Conservation (phyloP, 75 land plant genomes). For the Isoetes taiwanensis region DNA sequence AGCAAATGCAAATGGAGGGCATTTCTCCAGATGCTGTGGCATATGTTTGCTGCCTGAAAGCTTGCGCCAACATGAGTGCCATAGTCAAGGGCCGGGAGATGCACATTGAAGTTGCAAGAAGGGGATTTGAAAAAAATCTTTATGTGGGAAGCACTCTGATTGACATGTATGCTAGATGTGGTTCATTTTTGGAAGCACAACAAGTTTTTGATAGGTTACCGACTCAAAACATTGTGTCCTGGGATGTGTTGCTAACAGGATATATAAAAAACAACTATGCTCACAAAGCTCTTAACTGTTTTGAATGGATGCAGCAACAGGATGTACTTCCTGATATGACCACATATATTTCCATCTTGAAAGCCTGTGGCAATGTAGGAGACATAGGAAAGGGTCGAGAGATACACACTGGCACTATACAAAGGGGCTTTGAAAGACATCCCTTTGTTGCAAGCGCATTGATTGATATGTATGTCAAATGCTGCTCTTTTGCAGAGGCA, state of each 20-base stretch:
- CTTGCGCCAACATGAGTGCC: slow-evolving; percentile 10
- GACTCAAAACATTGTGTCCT: no score
- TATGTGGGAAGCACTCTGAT: slow-evolving; percentile 9
- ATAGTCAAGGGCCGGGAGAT: slow-evolving; percentile 4
- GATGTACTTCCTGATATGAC: no score
- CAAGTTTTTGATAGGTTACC: no score
- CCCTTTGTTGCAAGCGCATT: no score
- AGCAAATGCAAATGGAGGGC: slow-evolving; percentile 10
- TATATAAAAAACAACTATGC: no score
- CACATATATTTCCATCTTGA: neutral
- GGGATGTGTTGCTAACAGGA: no score
- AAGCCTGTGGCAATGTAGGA: neutral
- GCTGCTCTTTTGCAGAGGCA: neutral
- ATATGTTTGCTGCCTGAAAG: slow-evolving; percentile 7
- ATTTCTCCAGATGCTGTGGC: neutral
- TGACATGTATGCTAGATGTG: slow-evolving; percentile 18
- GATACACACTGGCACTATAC: no score
- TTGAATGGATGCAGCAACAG: no score
- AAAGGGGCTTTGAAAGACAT: no score
- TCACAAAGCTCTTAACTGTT: no score
- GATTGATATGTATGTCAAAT: slow-evolving; percentile 9
- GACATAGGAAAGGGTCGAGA: slow-evolving; percentile 1
- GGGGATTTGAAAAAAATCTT: neutral
- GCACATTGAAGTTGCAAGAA: slow-evolving; percentile 6
- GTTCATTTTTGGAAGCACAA: no score